phyloP scores from a whole-genome alignment of 75 land plant species.

The Azolla pinnata region DNA sequence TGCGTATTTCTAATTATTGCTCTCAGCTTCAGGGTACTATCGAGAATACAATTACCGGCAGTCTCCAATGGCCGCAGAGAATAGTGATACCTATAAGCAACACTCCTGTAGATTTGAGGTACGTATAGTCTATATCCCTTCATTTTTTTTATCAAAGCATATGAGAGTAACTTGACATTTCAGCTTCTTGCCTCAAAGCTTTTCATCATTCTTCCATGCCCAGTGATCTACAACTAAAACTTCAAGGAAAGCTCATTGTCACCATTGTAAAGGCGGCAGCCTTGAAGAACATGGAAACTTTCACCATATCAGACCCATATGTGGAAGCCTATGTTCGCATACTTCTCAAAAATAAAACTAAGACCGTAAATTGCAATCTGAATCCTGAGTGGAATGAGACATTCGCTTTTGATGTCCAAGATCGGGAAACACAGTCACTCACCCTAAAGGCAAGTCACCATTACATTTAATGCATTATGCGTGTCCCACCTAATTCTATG shows the following conservation, averaged over 20 bases:
- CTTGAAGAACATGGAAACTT: constrained; percentile 79
- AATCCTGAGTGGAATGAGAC: constrained; percentile 87
- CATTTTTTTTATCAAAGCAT: too few species aligned
- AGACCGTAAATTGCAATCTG: constrained; percentile 56
- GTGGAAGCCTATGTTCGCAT: constrained; percentile 59
- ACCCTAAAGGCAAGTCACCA: constrained; percentile 43
- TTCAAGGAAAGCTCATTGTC: constrained; percentile 68
- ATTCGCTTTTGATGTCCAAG: constrained; percentile 78
- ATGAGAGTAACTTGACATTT: too few species aligned
- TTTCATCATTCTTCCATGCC: too few species aligned
- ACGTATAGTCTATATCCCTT: too few species aligned
- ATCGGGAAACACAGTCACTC: constrained; percentile 83
- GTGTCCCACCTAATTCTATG: neutral
- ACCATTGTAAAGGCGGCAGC: constrained; percentile 58
- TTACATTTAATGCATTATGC: neutral
- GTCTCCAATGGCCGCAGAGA: too few species aligned
- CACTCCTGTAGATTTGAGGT: too few species aligned
- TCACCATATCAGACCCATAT: constrained; percentile 98
- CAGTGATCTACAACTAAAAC: constrained; percentile 95
- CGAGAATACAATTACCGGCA: too few species aligned
- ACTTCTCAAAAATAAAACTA: constrained; percentile 75
- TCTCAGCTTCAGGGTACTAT: too few species aligned
- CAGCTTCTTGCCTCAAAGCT: too few species aligned
- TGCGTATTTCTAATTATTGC: too few species aligned
- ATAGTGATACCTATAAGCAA: too few species aligned